A percentile compares a stretch with the other conserved stretches of the same genome.
Evolutionary conservation across 495 filamentous ascomycete genomes (phyloP).

Genomic region (Talaromyces proteolyticus): DNA sequence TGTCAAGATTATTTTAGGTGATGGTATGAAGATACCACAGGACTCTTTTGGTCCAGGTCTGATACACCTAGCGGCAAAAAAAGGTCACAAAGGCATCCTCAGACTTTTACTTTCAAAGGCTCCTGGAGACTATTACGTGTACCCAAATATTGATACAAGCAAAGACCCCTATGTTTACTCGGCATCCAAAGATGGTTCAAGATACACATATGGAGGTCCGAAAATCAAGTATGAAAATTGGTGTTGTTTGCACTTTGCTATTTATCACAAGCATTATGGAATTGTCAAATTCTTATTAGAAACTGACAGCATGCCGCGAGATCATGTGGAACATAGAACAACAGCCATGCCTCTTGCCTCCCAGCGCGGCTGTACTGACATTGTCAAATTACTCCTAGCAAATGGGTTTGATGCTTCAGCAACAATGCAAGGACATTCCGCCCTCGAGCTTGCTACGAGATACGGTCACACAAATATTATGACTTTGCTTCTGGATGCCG

Average conservation of each 20-base stretch:
- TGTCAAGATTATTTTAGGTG: background rate
- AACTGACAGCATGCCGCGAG: background rate
- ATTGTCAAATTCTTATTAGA: background rate
- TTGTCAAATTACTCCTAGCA: background rate
- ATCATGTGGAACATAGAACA: background rate
- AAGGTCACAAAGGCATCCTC: background rate
- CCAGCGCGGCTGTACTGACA: background rate
- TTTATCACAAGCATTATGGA: background rate
- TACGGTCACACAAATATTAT: background rate
- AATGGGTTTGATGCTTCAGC: background rate
- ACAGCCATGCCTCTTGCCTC: background rate
- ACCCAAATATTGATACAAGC: background rate
- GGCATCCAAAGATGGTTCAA: background rate
- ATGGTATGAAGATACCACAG: background rate
- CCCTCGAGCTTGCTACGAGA: background rate
- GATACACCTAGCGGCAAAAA: background rate
- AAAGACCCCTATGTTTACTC: background rate
- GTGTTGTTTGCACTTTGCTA: background rate
- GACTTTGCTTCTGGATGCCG: background rate
- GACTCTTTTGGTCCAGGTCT: background rate
- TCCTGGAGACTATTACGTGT: background rate
- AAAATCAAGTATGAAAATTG: background rate
- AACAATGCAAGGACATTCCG: background rate
- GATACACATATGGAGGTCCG: too few relatives aligned
- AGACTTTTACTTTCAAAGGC: background rate